A percentile compares a stretch with the other conserved stretches of the same genome.
These are phyloP conservation scores for Bjerkandera adusta DNA, from an alignment of 1,284 basidiomycete species.

Conservation along the genomic window DNA sequence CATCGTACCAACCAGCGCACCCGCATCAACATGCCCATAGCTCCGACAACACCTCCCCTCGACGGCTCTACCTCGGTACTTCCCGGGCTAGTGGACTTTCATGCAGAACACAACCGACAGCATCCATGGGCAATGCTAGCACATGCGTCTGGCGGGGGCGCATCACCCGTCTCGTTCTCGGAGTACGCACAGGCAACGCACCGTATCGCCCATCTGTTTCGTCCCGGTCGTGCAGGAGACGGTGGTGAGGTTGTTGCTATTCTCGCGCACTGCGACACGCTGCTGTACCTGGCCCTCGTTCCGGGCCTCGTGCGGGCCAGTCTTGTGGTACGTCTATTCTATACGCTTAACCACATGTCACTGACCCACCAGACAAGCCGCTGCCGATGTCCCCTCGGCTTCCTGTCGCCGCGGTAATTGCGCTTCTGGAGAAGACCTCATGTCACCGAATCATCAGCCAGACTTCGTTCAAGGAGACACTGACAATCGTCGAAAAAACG, in stretches of 20 bases:
- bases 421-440: constrained; percentile 9
- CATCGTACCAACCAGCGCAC: too few species aligned
- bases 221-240: constrained; percentile 12
- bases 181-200: constrained; percentile 8
- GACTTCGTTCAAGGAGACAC: constrained; percentile 7
- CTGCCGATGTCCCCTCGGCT: constrained; percentile 14
- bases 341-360: background rate
- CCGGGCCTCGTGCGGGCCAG: constrained; percentile 32
- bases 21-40: background rate
- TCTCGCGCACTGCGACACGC: constrained; percentile 28
- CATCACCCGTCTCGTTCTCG: constrained; percentile 8
- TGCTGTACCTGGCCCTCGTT: constrained; percentile 30
- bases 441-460: constrained; percentile 15
- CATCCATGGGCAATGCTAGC: constrained; percentile 5
- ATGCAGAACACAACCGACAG: constrained; percentile 9
- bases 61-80: constrained; percentile 1
- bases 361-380: constrained; percentile 27
- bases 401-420: constrained; percentile 12
- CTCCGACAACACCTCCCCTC: constrained; percentile 6
- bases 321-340: constrained; percentile 20
- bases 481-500: constrained; percentile 2
- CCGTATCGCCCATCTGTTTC: constrained; percentile 4
- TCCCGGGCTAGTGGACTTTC: constrained; percentile 7
- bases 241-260: constrained; percentile 27
- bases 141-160: background rate